These are phyloP conservation scores for Malus asiatica DNA, from an alignment of 306 rosid genomes.

Conservation along the genomic window DNA sequence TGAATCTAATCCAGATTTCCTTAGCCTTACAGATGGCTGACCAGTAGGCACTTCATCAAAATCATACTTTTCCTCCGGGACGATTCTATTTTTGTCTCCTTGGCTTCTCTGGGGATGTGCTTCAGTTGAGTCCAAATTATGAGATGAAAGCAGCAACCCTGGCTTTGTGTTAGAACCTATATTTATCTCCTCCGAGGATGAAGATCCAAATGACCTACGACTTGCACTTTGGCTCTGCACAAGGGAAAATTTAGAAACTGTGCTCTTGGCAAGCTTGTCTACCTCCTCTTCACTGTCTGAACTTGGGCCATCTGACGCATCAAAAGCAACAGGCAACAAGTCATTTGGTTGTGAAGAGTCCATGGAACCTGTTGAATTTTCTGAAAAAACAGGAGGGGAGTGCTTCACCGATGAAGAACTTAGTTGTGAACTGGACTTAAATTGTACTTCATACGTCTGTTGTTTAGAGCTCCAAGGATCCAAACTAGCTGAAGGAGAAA, in stretches of 20 bases:
- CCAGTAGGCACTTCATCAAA: conserved; percentile 21
- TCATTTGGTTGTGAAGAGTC: conserved; percentile 45
- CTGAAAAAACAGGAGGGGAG: conserved; percentile 32
- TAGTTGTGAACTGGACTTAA: conserved; percentile 28
- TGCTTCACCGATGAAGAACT: conserved; percentile 19
- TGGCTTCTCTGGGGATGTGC: conserved; percentile 24
- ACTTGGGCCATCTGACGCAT: conserved; percentile 68
- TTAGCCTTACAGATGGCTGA: conserved; percentile 23
- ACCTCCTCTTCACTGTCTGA: conserved; percentile 58
- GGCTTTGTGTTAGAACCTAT: neutral
- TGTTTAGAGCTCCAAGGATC: conserved; percentile 39
- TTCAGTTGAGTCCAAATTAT: neutral
- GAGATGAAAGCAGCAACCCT: neutral
- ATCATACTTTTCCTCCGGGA: conserved; percentile 23
- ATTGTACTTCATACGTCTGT: conserved; percentile 29
- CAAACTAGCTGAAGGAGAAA: conserved; percentile 24
- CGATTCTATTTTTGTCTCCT: conserved; percentile 12
- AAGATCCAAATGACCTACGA: conserved; percentile 33
- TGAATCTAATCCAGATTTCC: conserved; percentile 21
- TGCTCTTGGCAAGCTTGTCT: conserved; percentile 22
- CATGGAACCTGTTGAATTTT: conserved; percentile 29
- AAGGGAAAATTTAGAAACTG: conserved; percentile 14
- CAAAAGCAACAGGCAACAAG: conserved; percentile 47
- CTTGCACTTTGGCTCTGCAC: conserved; percentile 27
- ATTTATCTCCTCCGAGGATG: conserved; percentile 27